Percentiles rank a stretch among this genome's conserved stretches.
Evolutionary conservation across 441 rosid species (phyloP).

Genomic region (Aleurites moluccanus): DNA sequence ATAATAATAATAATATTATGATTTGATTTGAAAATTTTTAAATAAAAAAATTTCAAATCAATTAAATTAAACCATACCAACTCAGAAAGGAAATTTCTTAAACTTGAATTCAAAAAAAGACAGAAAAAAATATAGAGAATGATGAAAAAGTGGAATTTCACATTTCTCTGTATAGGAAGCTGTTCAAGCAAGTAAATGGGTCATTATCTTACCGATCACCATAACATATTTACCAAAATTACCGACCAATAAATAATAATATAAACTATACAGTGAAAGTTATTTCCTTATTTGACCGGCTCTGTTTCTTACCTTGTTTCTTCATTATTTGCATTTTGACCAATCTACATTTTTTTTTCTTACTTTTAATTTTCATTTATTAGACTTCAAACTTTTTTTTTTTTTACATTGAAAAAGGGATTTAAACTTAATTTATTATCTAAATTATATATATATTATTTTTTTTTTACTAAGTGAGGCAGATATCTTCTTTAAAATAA

Average conservation of each 20-base stretch:
- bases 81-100: neutral
- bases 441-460: too few relatives aligned
- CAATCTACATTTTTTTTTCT: neutral
- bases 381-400: too few relatives aligned
- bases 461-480: too few relatives aligned
- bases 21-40: too few relatives aligned
- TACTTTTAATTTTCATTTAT: too few relatives aligned
- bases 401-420: too few relatives aligned
- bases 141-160: constrained; percentile 23
- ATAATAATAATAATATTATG: too few relatives aligned
- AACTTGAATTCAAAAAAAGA: neutral
- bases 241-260: neutral
- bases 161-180: constrained; percentile 15
- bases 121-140: constrained; percentile 21
- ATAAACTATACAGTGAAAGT: neutral
- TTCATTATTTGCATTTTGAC: constrained; percentile 2
- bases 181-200: neutral
- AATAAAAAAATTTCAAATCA: too few relatives aligned
- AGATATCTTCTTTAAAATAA: too few relatives aligned
- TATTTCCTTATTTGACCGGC: neutral
- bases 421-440: too few relatives aligned
- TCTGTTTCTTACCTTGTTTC: neutral
- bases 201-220: constrained; percentile 5
- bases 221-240: neutral
- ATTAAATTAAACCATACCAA: too few relatives aligned